Evolutionary conservation across 2,329 filamentous ascomycete genomes (phyloP), one percentile per base, ranked within the genome.

Genomic region (Fusarium scirpi): DNA sequence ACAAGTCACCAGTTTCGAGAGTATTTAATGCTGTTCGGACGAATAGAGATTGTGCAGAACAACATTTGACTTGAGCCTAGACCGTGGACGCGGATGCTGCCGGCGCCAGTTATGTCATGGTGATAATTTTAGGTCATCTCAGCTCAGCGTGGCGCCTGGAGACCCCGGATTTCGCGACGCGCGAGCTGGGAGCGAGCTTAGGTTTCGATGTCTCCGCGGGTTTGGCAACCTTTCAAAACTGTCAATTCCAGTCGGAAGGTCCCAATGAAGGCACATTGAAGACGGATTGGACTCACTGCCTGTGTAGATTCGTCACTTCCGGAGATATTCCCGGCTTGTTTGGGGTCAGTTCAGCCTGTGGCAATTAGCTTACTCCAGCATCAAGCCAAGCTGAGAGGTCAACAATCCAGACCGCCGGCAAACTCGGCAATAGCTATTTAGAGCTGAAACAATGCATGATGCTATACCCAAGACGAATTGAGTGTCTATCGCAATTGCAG

Each of bases 401-500:
- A 6, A 27, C 25, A 38, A 18, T 16, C 49, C 43, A 59, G 27
- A 27, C 57, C 41, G 20, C 41, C 63, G 63, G 63, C 38, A 66
- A 59, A 52, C 9, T 46, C 67, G 67, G 67, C 67, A 69, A 18
- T 27, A 27, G 9, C 1, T 27, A 27, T 27, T 10, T 27, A 3
- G 8, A 24, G 34, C 27, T 15, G 25, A 57, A 57, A 48, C 44
- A 40, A 15, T 48, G 12, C 25, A 40, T 16, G 29, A 22, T 20
- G 30, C 45, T 32, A 18, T 48, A 32, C 22, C 13, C 49, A 52
- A 41, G 32, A 25, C 8, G 43, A 22, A 22, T 56, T 46, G 24
- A 43, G 20, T 11, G 16, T 29, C 7, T 7, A 32, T 56, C 54
- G 24, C 57, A 41, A 49, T 25, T 43, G n/a, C 20, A 29, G 67